Evolutionary conservation across 1,139 yeast genomes (phyloP), one percentile per base, ranked within the genome.

Genomic region (Kodamaea arcana): DNA sequence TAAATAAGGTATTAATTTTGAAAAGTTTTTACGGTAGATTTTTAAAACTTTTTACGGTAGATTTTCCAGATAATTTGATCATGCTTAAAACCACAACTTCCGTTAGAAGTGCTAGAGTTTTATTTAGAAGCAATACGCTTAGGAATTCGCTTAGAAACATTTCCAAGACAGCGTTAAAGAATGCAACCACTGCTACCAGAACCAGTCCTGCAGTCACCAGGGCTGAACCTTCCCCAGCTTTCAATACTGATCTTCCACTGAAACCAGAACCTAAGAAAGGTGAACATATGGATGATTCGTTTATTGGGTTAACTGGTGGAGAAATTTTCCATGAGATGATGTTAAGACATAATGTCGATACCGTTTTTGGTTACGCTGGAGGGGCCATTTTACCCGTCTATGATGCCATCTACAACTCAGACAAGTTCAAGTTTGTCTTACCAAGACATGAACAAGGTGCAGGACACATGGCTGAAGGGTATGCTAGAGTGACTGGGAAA

Each of bases 391-490:
- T 92, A 52, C 97, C 98, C 16, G 98, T 92, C 22, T 92, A 84
- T 56, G 98, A 92, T 58, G 98, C 97, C 48, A 92, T 92, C 51
- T 85, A 84, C 71, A 84, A 90, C 67, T 85, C 96, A 12, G 82
- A 83, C 39, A 78, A 83, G 53, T 90, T 92, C 72, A 80, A 81
- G 48, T 92, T 92, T 59, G 86, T 92, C 39, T 71, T 92, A 50
- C 98, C 98, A 34, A 79, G 95, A 56, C 98, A 92, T 59, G 98
- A 92, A 63, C 98, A 92, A 67, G 98, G 98, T 61, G 98, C 98
- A 15, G 98, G 98, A 34, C 98, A 92, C 64, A 92, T 92, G 98
- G 98, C 98, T 36, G 97, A 92, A 68, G 98, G 98, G 43, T 92
- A 92, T 52, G 97, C 98, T 38, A 75, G 94, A 50, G 98, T 95